Evolutionary conservation across 2,329 filamentous ascomycete species (phyloP).

Genomic region (Scedosporium minutisporum): DNA sequence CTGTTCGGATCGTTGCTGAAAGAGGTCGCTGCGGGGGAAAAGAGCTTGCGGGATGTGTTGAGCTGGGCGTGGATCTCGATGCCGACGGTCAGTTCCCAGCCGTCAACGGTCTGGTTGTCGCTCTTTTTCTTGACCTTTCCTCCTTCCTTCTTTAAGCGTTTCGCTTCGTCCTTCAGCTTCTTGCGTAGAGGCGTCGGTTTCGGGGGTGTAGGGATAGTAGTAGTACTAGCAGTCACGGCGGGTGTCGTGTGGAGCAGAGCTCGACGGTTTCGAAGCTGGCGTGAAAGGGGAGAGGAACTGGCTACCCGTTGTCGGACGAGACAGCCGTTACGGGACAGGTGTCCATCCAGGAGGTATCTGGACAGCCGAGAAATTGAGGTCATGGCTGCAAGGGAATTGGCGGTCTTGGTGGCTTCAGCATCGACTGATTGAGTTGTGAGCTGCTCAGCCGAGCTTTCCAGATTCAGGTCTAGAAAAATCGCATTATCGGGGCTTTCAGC

Average conservation of each 20-base stretch:
- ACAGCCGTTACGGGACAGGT: constrained; percentile 32
- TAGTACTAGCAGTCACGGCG: constrained; percentile 10
- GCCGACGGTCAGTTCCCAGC: constrained; percentile 91
- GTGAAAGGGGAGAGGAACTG: not conserved
- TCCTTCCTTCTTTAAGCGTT: constrained; percentile 58
- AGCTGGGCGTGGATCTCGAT: constrained; percentile 97
- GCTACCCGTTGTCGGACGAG: constrained; percentile 6
- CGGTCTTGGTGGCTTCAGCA: too few relatives aligned
- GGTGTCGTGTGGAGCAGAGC: constrained; percentile 20
- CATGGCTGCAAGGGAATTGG: constrained; percentile 23
- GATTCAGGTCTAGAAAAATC: not conserved
- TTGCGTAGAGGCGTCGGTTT: constrained; percentile 52
- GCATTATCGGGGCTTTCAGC: not conserved
- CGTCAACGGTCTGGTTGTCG: constrained; percentile 43
- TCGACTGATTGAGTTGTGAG: too few relatives aligned
- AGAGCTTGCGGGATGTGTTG: constrained; percentile 81
- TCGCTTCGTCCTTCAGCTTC: constrained; percentile 61
- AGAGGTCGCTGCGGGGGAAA: constrained; percentile 61
- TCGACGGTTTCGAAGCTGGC: constrained; percentile 13
- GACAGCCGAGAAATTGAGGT: constrained; percentile 34
- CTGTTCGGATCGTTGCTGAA: constrained; percentile 66
- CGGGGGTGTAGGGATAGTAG: constrained; percentile 10
- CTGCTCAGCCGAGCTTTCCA: not conserved
- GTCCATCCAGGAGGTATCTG: constrained; percentile 38
- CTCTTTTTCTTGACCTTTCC: constrained; percentile 35